phyloP scores from a whole-genome alignment of 75 land plant species.

The Ceratopteris richardii region DNA sequence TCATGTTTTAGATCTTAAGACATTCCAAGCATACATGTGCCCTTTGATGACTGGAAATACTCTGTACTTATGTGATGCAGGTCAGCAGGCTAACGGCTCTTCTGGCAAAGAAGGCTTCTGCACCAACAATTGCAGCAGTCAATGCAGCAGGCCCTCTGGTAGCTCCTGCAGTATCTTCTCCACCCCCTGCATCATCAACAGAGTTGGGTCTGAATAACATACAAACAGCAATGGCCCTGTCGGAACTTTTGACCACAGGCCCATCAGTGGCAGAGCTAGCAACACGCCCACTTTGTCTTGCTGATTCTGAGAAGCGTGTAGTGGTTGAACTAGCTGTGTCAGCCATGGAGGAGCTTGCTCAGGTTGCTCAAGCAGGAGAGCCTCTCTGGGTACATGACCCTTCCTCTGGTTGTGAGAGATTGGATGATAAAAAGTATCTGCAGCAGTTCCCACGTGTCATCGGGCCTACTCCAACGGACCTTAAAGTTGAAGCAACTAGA shows the following conservation, averaged over 20 bases:
- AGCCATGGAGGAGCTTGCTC: conserved; percentile 79
- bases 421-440: conserved; percentile 56
- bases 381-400: conserved; percentile 50
- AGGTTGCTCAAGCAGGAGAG: conserved; percentile 56
- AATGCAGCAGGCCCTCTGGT: background rate
- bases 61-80: background rate
- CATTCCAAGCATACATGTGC: too few species aligned
- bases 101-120: background rate
- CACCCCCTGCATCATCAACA: conserved; percentile 7
- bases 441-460: conserved; percentile 39
- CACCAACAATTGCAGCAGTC: background rate
- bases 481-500: conserved; percentile 54
- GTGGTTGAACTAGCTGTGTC: conserved; percentile 59
- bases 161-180: background rate
- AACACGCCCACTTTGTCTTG: conserved; percentile 8
- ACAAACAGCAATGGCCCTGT: background rate
- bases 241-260: background rate
- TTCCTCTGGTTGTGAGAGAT: conserved; percentile 33
- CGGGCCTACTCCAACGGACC: conserved; percentile 47
- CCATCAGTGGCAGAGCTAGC: conserved; percentile 3
- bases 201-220: background rate
- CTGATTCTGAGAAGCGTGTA: conserved; percentile 44
- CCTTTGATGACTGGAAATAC: too few species aligned
- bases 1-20: too few species aligned
- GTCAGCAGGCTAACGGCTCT: background rate